Percentiles rank a stretch among this genome's conserved stretches.
These are phyloP conservation scores for Gonium pectorale DNA, from an alignment of 139 green algal genomes.

Conservation along the genomic window DNA sequence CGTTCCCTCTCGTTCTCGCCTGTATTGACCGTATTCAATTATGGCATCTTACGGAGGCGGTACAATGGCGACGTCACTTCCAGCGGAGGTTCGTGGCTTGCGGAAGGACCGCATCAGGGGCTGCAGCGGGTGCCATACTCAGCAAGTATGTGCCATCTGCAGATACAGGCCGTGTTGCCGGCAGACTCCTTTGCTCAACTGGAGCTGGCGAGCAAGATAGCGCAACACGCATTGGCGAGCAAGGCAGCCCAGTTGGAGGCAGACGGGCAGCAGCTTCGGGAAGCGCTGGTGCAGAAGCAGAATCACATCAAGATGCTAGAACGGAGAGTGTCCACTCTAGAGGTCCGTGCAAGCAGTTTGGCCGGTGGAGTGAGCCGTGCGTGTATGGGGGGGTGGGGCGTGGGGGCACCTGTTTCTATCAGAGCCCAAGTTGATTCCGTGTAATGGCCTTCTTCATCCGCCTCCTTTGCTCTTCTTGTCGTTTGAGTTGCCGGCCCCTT, in stretches of 20 bases:
- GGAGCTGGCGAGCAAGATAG: slow-evolving; percentile 59
- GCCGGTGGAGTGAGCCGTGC: too few species aligned
- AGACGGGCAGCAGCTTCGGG: slow-evolving; percentile 65
- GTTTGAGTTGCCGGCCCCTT: too few species aligned
- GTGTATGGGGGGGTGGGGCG: too few species aligned
- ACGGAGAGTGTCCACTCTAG: slow-evolving; percentile 50
- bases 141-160: neutral
- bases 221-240: slow-evolving; percentile 49
- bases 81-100: slow-evolving; percentile 9
- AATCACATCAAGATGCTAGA: slow-evolving; percentile 64
- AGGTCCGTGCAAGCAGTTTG: too few species aligned
- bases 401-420: too few species aligned
- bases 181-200: slow-evolving; percentile 52
- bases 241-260: slow-evolving; percentile 62
- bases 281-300: slow-evolving; percentile 56
- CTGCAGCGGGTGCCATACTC: neutral
- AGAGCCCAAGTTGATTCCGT: too few species aligned
- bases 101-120: neutral
- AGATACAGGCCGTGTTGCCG: slow-evolving; percentile 58
- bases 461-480: too few species aligned
- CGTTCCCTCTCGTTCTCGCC: too few species aligned
- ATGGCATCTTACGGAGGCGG: slow-evolving; percentile 24
- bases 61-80: slow-evolving; percentile 20
- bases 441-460: too few species aligned
- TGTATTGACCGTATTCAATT: too few species aligned